Evolutionary conservation across 768 basidiomycete species (phyloP).

Genomic region (Stropharia rugosoannulata): DNA sequence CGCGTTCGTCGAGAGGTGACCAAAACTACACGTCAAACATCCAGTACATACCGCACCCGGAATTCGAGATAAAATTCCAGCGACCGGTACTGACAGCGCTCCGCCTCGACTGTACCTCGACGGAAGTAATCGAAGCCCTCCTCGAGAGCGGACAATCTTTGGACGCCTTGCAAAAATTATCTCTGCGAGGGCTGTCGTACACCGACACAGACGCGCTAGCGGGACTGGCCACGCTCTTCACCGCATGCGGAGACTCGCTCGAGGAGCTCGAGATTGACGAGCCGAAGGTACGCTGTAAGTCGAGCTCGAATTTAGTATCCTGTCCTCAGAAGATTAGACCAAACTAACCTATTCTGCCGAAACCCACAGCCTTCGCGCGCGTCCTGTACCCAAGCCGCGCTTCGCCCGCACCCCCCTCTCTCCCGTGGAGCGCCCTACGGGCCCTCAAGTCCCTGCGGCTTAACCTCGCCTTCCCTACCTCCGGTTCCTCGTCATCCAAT

Average conservation of each 20-base stretch:
- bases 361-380: not conserved
- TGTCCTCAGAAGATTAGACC: not conserved
- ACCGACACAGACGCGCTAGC: not conserved
- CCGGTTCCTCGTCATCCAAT: not conserved
- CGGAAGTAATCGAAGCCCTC: not conserved
- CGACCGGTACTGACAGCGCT: not conserved
- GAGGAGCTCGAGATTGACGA: not conserved
- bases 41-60: too few species aligned
- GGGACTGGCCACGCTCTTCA: not conserved
- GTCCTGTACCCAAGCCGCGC: not conserved
- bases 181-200: not conserved
- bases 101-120: not conserved
- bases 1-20: not conserved
- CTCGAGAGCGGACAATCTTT: not conserved
- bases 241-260: not conserved
- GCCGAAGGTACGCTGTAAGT: not conserved
- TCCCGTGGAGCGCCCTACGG: not conserved
- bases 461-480: not conserved
- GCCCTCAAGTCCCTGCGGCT: not conserved
- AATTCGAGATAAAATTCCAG: not conserved
- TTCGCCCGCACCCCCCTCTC: not conserved
- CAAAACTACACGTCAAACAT: too few species aligned
- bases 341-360: not conserved
- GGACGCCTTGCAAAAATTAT: not conserved
- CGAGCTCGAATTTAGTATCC: not conserved